Evolutionary conservation across 306 rosid species (phyloP).

Genomic region (Prunus kanzakura): DNA sequence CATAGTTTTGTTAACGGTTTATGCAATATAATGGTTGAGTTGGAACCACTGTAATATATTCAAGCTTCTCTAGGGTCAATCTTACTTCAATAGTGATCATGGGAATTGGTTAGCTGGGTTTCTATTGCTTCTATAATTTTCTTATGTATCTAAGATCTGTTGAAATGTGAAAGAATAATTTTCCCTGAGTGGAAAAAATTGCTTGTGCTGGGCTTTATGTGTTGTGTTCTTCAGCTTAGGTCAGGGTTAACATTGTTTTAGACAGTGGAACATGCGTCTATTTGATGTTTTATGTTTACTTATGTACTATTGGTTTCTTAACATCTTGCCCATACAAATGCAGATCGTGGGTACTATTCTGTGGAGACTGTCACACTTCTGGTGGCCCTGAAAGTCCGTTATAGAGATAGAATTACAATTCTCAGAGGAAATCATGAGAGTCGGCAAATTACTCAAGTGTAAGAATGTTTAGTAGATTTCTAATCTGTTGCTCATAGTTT

Average conservation of each 20-base stretch:
- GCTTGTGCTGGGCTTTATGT: not conserved
- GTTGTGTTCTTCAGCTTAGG: not conserved
- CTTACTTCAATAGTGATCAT: not conserved
- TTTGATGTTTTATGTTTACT: conserved; percentile 10
- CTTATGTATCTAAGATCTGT: not conserved
- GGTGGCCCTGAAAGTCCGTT: conserved; percentile 96
- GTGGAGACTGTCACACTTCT: conserved; percentile 97
- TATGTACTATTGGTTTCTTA: conserved; percentile 26
- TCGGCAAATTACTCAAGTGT: conserved; percentile 99
- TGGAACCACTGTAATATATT: not conserved
- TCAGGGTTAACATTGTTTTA: not conserved
- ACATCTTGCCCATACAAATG: conserved; percentile 33
- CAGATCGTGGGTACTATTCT: conserved; percentile 68
- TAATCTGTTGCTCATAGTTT: conserved; percentile 30
- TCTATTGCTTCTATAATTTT: not conserved
- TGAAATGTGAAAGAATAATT: not conserved
- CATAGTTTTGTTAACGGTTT: not conserved
- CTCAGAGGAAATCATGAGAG: conserved; percentile 98
- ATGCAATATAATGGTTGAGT: not conserved
- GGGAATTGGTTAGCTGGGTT: not conserved
- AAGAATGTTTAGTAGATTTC: conserved; percentile 33
- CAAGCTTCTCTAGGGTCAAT: not conserved
- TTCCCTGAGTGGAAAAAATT: not conserved
- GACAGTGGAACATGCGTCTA: not conserved
- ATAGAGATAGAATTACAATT: conserved; percentile 98